Evolutionary conservation across 768 basidiomycete species (phyloP), one percentile per base, ranked within the genome.

Genomic region (Mycena indigotica): DNA sequence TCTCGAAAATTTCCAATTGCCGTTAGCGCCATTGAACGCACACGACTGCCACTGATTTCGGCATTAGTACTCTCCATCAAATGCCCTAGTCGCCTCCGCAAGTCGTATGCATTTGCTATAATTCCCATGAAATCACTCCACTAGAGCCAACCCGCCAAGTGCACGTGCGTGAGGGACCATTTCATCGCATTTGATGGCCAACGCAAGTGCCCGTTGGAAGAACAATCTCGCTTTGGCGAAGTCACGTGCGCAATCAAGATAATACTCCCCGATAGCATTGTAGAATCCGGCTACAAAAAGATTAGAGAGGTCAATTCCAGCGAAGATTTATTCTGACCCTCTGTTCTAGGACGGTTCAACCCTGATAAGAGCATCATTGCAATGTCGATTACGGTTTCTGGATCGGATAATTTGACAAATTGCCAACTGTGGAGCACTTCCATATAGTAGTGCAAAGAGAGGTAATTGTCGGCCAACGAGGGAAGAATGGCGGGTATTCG

Each of bases 181-280:
- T 23, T 38, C 30, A 3, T 28, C 24, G 30, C 3, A 56, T 50
- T 50, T 4, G 13, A 41, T 12, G 24, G 55, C 49, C 26, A 45
- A 12, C 10, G 25, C 28, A 19, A 51, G 50, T 28, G 49, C 55
- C n/a, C 48, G 38, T 10, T 13, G 2, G n/a, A 28, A 50, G 25
- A 56, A 56, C 2, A 21, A 21, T 8, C 8, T 8, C 29, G 35
- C 48, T 16, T 50, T 28, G 4, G 21, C 12, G 8, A 25, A 28
- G n/a, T 45, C 23, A 3, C 28, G 19, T 38, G 19, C 17, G 8
- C 24, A 40, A 23, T 51, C 28, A 6, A 30, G 8, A n/a, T 51
- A 17, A 52, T 57, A 51, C 28, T 28, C 28, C 44, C 26, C 55
- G 32, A 44, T 28, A 28, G 16, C 39, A 2, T 44, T 53, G 40